Evolutionary conservation across 2,329 filamentous ascomycete species (phyloP).

Genomic region (Pseudogymnoascus sp.): DNA sequence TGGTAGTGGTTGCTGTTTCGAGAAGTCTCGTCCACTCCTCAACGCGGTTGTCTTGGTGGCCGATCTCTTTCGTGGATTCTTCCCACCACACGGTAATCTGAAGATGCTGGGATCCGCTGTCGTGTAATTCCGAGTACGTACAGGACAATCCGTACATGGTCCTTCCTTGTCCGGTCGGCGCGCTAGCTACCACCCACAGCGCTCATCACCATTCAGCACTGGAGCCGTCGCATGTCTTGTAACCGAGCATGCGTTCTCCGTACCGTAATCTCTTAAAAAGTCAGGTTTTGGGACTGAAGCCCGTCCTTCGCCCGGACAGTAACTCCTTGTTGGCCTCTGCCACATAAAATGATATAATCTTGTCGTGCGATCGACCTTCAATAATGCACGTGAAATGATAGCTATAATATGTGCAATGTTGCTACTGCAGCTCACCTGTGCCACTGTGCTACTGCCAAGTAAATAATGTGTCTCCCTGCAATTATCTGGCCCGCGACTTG

Average conservation of each 20-base stretch:
- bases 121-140: not conserved
- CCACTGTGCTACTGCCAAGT: conserved; percentile 5
- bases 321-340: not conserved
- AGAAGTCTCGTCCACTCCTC: conserved; percentile 2
- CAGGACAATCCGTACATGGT: conserved; percentile 1
- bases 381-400: conserved; percentile 9
- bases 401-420: conserved; percentile 7
- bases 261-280: not conserved
- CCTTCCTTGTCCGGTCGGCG: not conserved
- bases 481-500: not conserved
- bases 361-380: not conserved
- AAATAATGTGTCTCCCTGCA: not conserved
- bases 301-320: not conserved
- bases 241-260: not conserved
- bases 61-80: conserved; percentile 4
- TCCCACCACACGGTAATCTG: conserved; percentile 6
- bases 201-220: not conserved
- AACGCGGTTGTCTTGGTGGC: conserved; percentile 5
- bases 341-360: conserved; percentile 1
- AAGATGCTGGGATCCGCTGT: not conserved
- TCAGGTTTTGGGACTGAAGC: not conserved
- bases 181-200: conserved; percentile 1
- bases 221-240: not conserved
- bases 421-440: not conserved
- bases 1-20: conserved; percentile 2